A percentile compares a stretch with the other conserved stretches of the same genome.
Conservation (phyloP, 1,139 yeast species). For the Hansenula sp. region DNA sequence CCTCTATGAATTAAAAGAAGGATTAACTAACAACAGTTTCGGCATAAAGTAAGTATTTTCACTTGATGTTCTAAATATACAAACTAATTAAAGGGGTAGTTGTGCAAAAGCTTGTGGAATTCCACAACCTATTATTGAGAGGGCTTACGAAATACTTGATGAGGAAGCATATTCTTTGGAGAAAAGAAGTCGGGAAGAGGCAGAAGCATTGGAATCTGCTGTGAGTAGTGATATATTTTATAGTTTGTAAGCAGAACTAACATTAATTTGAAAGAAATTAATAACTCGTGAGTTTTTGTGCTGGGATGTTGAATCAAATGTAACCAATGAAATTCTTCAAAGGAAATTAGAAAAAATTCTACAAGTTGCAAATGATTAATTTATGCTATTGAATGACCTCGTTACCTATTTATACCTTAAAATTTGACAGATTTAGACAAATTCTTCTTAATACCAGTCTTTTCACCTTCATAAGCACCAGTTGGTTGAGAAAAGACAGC, state of each 20-base stretch:
- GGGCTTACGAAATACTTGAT: constrained; percentile 26
- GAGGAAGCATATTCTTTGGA: constrained; percentile 5
- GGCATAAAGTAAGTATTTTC: constrained; percentile 24
- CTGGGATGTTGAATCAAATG: constrained; percentile 26
- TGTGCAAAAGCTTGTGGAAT: constrained; percentile 37
- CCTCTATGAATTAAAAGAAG: constrained; percentile 28
- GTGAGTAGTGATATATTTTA: too few relatives aligned
- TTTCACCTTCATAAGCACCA: constrained; percentile 90
- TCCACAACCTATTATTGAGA: constrained; percentile 21
- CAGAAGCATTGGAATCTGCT: too few relatives aligned
- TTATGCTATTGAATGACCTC: neutral
- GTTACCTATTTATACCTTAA: constrained; percentile 13
- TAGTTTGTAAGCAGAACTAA: too few relatives aligned
- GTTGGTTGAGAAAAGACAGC: constrained; percentile 77
- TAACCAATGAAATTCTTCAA: neutral
- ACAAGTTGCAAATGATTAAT: neutral
- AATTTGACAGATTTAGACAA: constrained; percentile 82
- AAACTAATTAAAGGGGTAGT: neutral
- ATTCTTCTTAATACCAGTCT: constrained; percentile 96
- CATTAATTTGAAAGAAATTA: constrained; percentile 2
- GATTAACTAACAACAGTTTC: constrained; percentile 30
- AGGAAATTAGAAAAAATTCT: neutral
- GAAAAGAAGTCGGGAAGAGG: neutral
- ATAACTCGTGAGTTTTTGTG: constrained; percentile 25
- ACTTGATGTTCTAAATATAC: neutral